These are phyloP conservation scores for Parmelia sp. DNA, from an alignment of 495 filamentous ascomycete species.

Conservation along the genomic window DNA sequence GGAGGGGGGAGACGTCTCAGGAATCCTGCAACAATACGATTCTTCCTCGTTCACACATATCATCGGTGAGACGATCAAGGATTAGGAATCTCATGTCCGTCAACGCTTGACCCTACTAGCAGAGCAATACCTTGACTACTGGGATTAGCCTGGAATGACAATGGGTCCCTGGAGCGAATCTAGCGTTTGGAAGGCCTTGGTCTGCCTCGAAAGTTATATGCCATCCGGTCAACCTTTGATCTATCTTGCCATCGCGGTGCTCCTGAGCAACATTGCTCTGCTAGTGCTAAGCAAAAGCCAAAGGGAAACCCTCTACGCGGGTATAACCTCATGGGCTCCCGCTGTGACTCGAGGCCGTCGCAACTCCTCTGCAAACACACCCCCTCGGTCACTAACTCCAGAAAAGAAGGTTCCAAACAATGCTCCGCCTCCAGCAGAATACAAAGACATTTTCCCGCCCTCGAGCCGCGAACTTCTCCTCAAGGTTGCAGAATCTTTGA, in stretches of 20 bases:
- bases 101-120: neutral
- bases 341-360: constrained; percentile 31
- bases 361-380: constrained; percentile 43
- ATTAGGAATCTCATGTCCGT: neutral
- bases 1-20: neutral
- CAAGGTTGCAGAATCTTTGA: constrained; percentile 25
- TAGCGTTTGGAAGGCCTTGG: neutral
- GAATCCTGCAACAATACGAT: neutral
- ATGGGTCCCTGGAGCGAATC: neutral
- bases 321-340: constrained; percentile 22
- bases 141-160: neutral
- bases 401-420: constrained; percentile 36
- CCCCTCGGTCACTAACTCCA: constrained; percentile 53
- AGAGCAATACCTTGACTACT: neutral
- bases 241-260: constrained; percentile 13
- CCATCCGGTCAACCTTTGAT: constrained; percentile 5
- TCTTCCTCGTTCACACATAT: neutral
- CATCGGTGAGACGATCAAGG: neutral
- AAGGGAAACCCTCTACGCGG: constrained; percentile 25
- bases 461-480: constrained; percentile 48
- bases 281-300: constrained; percentile 26
- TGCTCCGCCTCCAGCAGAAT: constrained; percentile 31
- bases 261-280: constrained; percentile 25
- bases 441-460: constrained; percentile 50
- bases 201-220: constrained; percentile 3